These are phyloP conservation scores for Xerocomus brunneocitrinus DNA, from an alignment of 768 basidiomycete genomes.

Conservation along the genomic window DNA sequence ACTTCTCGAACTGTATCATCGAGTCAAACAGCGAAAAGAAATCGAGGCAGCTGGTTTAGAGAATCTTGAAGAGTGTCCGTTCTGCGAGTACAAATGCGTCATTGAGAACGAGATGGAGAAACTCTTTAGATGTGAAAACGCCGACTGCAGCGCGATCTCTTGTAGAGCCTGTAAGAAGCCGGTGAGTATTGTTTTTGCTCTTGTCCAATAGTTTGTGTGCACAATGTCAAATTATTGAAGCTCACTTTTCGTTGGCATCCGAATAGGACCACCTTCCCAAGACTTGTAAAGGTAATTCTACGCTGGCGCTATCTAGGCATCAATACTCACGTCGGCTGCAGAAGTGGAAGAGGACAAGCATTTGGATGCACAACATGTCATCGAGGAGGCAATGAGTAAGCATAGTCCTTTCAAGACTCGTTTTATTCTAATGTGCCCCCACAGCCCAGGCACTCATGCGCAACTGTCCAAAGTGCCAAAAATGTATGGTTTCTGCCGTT, in stretches of 20 bases:
- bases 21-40: conserved; percentile 73
- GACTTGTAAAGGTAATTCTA: conserved; percentile 60
- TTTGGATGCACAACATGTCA: conserved; percentile 66
- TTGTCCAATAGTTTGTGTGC: neutral
- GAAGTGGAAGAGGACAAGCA: conserved; percentile 74
- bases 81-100: conserved; percentile 83
- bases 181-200: conserved; percentile 36
- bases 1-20: conserved; percentile 64
- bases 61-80: conserved; percentile 84
- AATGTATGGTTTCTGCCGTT: conserved; percentile 45
- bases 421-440: conserved; percentile 2
- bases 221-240: neutral
- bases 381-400: conserved; percentile 93
- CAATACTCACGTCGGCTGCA: conserved; percentile 23
- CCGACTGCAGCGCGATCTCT: conserved; percentile 69
- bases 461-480: conserved; percentile 81
- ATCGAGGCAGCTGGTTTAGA: conserved; percentile 75
- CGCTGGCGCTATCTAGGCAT: neutral
- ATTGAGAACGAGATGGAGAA: conserved; percentile 66
- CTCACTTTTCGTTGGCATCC: conserved; percentile 3
- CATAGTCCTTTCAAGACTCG: conserved; percentile 14
- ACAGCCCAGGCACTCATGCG: conserved; percentile 78
- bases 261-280: conserved; percentile 75
- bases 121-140: conserved; percentile 51
- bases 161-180: conserved; percentile 76